Conservation (phyloP, 345 rosid genomes). For the Gossypium turneri region DNA sequence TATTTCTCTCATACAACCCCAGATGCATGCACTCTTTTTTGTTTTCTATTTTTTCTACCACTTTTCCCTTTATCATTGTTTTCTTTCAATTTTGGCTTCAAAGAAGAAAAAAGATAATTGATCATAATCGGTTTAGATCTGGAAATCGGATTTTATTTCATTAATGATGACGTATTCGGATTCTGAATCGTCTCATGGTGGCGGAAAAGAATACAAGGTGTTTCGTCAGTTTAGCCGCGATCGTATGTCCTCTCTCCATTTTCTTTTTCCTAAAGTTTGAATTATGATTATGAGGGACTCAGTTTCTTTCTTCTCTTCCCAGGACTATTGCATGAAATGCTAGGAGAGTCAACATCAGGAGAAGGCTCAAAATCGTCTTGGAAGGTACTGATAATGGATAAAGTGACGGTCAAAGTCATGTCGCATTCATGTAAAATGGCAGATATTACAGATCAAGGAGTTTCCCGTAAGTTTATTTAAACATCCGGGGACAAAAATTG, state of each 20-base stretch:
- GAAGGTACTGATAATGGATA: slow-evolving; percentile 41
- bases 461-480: slow-evolving; percentile 59
- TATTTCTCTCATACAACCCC: neutral
- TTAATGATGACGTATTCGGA: neutral
- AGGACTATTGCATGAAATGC: slow-evolving; percentile 84
- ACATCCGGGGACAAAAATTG: neutral
- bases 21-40: neutral
- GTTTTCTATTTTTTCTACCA: neutral
- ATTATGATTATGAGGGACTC: neutral
- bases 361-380: slow-evolving; percentile 66
- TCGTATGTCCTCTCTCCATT: slow-evolving; percentile 37
- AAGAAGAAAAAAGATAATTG: too few relatives aligned
- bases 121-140: neutral
- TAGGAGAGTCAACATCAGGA: slow-evolving; percentile 55
- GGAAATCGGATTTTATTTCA: neutral
- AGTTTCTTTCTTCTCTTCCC: neutral
- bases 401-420: slow-evolving; percentile 13
- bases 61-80: neutral
- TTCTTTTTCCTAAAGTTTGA: too few relatives aligned
- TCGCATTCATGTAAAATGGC: slow-evolving; percentile 13
- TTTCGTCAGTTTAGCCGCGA: slow-evolving; percentile 79
- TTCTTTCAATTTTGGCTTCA: neutral
- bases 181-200: slow-evolving; percentile 1
- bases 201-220: slow-evolving; percentile 18
- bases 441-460: slow-evolving; percentile 77